Evolutionary conservation across 2,329 filamentous ascomycete species (phyloP), one percentile per base, ranked within the genome.

Genomic region (Colletotrichum eleusines): DNA sequence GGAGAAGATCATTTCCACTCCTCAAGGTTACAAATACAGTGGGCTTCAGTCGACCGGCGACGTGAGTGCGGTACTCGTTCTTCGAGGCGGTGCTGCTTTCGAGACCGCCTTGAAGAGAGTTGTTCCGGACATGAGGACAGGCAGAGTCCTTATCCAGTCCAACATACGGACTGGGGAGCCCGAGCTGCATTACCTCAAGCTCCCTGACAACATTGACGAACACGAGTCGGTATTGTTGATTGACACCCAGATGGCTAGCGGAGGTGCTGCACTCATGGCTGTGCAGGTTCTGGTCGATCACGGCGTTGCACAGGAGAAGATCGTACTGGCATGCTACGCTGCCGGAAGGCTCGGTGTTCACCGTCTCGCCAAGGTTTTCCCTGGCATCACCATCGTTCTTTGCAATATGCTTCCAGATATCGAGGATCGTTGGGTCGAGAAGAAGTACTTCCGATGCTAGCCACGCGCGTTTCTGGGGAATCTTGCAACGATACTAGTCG

Each of bases 251-350:
- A 98, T 98, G 92, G 94, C 94, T 33, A 95, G 92, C 72, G 96
- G 96, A 53, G 95, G 95, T 44, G 88, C 90, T 20, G 89, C 89
- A 1, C 84, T 99, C 69, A 99, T 99, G 96, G 94, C 96, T 0
- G 95, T 98, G 51, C 92, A 96, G 77, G 94, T 98, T n/a, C 84
- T 99, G 63, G 90, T 97, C 20, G 96, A 99, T 79, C 95, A 98
- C 77, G 96, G 96, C 14, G 95, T 98, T 8, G 84, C 89, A 7
- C 91, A 96, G 78, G 89, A 94, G 55, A 91, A 87, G 74, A 97
- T 99, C 74, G 93, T 98, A 42, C 91, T 98, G 79, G 95, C 97
- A 48, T 97, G 95, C 4, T 98, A 97, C 78, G 92, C 94, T 74
- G 95, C 95, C 4, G 95, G 95, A 11, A 90, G 90, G 74, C 89